Conservation (phyloP, 495 filamentous ascomycete species). For the Xanthoparmelia taractica region DNA sequence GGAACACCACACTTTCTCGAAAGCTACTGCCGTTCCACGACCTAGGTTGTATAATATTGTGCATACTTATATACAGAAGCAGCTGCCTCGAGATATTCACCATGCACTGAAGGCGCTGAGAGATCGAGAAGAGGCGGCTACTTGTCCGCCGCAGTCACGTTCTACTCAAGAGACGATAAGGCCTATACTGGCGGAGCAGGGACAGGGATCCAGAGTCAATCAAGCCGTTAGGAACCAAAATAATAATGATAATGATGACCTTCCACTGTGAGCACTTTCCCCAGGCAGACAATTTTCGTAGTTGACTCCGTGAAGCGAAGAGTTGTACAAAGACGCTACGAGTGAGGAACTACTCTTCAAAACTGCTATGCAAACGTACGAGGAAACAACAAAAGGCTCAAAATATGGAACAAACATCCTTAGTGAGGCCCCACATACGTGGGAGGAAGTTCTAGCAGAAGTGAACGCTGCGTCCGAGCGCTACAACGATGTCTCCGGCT, state of each 20-base stretch:
- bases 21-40: neutral
- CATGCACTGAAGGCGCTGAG: neutral
- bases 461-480: constrained; percentile 1
- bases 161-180: neutral
- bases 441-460: constrained; percentile 5
- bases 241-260: neutral
- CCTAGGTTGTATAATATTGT: constrained; percentile 3
- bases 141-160: neutral
- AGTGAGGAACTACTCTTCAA: constrained; percentile 2
- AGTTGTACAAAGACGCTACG: constrained; percentile 8
- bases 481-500: constrained; percentile 7
- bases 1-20: neutral
- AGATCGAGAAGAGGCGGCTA: neutral
- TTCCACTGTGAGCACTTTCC: neutral
- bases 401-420: constrained; percentile 1
- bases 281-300: neutral
- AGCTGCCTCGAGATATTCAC: neutral
- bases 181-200: neutral
- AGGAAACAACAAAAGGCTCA: neutral
- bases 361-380: neutral
- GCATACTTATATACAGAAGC: neutral
- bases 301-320: constrained; percentile 1
- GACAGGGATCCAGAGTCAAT: too few relatives aligned
- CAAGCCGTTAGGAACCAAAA: neutral
- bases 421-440: constrained; percentile 2